Evolutionary conservation across 2,329 filamentous ascomycete species (phyloP), one percentile per base, ranked within the genome.

Genomic region (Xylaria multiplex): DNA sequence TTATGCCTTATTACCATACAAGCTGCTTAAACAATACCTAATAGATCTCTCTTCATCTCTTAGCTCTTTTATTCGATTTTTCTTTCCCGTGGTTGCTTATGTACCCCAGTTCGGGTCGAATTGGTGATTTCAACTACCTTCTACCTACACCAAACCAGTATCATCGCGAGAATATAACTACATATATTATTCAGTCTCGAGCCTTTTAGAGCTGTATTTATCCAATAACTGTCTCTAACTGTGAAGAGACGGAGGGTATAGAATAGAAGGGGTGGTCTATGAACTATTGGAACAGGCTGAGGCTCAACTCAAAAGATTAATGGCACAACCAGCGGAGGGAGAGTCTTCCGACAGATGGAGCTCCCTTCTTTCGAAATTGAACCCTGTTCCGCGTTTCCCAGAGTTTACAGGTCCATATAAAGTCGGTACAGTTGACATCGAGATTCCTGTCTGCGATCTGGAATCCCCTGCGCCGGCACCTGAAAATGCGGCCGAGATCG

Each of bases 351-450:
- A 78, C 64, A 82, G 80, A 72, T 78, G 85, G 74, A 77, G 80
- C 52, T 78, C 81, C 9, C 82, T 84, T 66, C 73, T 87, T n/a
- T 83, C 85, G 14, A 81, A 81, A 50, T 79, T 92, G 71, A 92
- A 85, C 73, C 91, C 91, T 0, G 81, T 93, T 4, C 92, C 92
- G 1, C 78, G 84, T 1, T 93, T 96, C 64, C 90, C 92, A 3
- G 81, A 88, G 3, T 95, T 93, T 75, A 89, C 90, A 0, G 93
- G 92, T 0, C 90, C 91, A 0, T 90, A 93, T 81, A 88, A 88
- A 72, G 92, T 96, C 65, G 93, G 92, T 69, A 92, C 90, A 2
- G 83, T 93, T 70, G 93, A 96, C 73, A 84, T 95, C 70, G 93
- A 97, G 80, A 87, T 96, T 16, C 91, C 93, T 49, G 83, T 91